phyloP scores from a whole-genome alignment of 345 rosid species.

The Eucalyptus erythrocorys region DNA sequence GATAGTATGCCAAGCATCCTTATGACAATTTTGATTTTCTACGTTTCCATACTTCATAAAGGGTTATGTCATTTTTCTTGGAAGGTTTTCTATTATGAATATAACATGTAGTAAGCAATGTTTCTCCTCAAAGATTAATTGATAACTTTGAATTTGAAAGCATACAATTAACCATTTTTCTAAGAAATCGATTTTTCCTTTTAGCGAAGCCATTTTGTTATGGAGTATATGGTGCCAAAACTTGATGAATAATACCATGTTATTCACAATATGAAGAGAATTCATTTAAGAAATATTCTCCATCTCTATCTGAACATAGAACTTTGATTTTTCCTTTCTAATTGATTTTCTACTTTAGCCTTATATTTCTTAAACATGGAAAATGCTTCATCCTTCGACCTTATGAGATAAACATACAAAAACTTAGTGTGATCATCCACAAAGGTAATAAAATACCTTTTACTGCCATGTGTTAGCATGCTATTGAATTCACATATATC shows the following conservation, averaged over 20 bases:
- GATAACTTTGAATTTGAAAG: not conserved
- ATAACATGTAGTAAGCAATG: not conserved
- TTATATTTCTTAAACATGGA: not conserved
- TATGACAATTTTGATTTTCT: not conserved
- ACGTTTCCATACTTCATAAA: not conserved
- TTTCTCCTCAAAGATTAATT: not conserved
- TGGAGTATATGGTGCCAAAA: not conserved
- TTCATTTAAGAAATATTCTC: not conserved
- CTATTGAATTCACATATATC: not conserved
- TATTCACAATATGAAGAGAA: not conserved
- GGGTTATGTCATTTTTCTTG: not conserved
- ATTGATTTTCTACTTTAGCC: not conserved
- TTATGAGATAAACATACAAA: not conserved
- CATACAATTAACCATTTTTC: not conserved
- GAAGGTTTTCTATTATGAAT: not conserved
- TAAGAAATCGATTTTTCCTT: not conserved
- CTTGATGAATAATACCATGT: not conserved
- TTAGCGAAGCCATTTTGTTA: too few species aligned
- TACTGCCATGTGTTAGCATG: not conserved
- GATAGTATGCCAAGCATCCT: fast-evolving
- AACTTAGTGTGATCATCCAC: not conserved
- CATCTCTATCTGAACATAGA: not conserved
- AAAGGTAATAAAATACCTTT: not conserved
- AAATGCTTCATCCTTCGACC: not conserved
- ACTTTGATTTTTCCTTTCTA: not conserved